phyloP scores from a whole-genome alignment of 495 filamentous ascomycete genomes.

The Aspergillus olivimuriae region DNA sequence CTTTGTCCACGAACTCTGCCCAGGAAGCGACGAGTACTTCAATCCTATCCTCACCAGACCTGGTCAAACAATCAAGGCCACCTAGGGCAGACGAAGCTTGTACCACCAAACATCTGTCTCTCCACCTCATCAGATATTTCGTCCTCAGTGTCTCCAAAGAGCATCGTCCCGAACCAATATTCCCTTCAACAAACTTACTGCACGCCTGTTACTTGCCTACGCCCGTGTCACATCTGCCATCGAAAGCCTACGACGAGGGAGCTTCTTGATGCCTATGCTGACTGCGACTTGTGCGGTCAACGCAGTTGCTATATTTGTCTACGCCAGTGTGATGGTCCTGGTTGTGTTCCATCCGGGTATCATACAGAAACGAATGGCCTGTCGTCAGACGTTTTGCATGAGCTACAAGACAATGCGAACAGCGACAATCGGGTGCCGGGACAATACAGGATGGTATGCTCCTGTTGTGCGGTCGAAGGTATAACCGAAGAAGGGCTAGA shows the following conservation, averaged over 20 bases:
- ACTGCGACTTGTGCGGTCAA: constrained; percentile 43
- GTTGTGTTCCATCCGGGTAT: constrained; percentile 18
- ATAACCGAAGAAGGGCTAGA: constrained; percentile 33
- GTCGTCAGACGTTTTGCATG: constrained; percentile 1
- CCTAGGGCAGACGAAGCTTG: constrained; percentile 12
- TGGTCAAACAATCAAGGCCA: constrained; percentile 1
- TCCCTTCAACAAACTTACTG: constrained; percentile 12
- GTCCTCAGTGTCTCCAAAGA: constrained; percentile 33
- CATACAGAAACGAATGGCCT: no score
- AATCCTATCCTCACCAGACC: constrained; percentile 9
- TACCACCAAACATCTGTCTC: constrained; percentile 20
- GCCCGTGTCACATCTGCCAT: constrained; percentile 47
- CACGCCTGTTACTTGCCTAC: constrained; percentile 26
- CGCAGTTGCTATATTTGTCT: constrained; percentile 49
- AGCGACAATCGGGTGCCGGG: not conserved
- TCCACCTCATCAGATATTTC: constrained; percentile 17
- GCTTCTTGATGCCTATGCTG: constrained; percentile 43
- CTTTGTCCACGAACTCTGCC: constrained; percentile 25
- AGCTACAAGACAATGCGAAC: constrained; percentile 4
- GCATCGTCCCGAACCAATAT: constrained; percentile 21
- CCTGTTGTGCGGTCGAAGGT: constrained; percentile 38
- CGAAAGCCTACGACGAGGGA: constrained; percentile 40
- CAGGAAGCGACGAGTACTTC: constrained; percentile 30
- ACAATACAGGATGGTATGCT: constrained; percentile 30
- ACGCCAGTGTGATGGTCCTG: constrained; percentile 35